A percentile compares a stretch with the other conserved stretches of the same genome.
phyloP scores from a whole-genome alignment of 768 basidiomycete genomes.

The Astraeus odoratus region DNA sequence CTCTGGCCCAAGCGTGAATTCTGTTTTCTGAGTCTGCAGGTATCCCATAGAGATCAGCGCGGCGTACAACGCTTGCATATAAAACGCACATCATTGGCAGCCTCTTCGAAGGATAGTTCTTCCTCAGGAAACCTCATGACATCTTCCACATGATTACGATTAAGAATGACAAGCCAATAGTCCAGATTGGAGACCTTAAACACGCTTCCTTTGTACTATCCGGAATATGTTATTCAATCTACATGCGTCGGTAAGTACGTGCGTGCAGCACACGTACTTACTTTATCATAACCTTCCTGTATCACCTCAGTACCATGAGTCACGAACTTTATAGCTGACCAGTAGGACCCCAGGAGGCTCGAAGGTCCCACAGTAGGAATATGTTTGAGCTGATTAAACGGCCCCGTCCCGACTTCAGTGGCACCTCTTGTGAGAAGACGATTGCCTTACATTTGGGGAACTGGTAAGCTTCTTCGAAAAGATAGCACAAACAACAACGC shows the following conservation, averaged over 20 bases:
- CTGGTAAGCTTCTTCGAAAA: too few species aligned
- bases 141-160: neutral
- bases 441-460: too few species aligned
- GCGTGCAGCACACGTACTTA: neutral
- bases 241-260: conserved; percentile 13
- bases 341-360: conserved; percentile 21
- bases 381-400: conserved; percentile 15
- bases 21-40: neutral
- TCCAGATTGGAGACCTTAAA: neutral
- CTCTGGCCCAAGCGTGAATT: neutral
- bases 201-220: neutral
- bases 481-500: too few species aligned
- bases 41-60: neutral
- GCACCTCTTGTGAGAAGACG: too few species aligned
- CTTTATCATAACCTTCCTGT: conserved; percentile 28
- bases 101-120: neutral
- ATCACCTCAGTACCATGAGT: conserved; percentile 16
- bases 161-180: neutral
- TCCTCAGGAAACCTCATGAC: neutral
- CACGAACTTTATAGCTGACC: conserved; percentile 13
- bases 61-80: neutral
- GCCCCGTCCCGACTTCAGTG: too few species aligned
- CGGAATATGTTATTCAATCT: neutral
- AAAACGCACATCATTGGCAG: neutral
- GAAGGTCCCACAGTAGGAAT: conserved; percentile 26